Evolutionary conservation across 2,329 filamentous ascomycete species (phyloP).

Genomic region (Fusarium tuaranense): DNA sequence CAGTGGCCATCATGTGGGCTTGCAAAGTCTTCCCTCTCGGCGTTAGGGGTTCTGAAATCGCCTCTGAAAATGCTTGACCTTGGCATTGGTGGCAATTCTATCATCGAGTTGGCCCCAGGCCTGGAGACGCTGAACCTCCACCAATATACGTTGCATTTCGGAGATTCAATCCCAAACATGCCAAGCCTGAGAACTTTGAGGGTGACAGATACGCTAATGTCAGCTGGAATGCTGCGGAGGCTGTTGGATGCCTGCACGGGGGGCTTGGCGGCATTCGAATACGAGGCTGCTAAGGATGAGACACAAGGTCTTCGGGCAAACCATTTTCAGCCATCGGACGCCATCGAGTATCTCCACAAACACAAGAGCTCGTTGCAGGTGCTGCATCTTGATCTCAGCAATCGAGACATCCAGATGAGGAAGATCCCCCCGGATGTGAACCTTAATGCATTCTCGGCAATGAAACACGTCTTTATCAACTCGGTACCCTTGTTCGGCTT

Average conservation of each 20-base stretch:
- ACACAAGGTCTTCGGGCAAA: too few species aligned
- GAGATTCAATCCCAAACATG: background rate
- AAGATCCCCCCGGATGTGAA: background rate
- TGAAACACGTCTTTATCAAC: conserved; percentile 6
- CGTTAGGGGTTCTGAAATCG: background rate
- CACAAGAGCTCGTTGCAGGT: background rate
- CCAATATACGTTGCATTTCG: background rate
- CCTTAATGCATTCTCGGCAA: background rate
- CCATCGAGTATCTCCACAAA: background rate
- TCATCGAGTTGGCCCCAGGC: background rate
- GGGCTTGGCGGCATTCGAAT: background rate
- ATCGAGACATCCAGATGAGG: background rate
- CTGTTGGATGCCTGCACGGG: background rate
- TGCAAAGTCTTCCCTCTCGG: background rate
- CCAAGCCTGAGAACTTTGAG: conserved; percentile 4
- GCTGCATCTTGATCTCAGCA: conserved; percentile 4
- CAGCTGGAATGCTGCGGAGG: background rate
- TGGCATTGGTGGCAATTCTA: background rate
- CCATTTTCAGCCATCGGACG: background rate
- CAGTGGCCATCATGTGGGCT: background rate
- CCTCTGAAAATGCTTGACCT: background rate
- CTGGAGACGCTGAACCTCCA: conserved; percentile 10
- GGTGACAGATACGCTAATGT: background rate
- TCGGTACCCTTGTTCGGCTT: background rate
- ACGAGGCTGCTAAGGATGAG: background rate